Evolutionary conservation across 495 filamentous ascomycete species (phyloP), one percentile per base, ranked within the genome.

Genomic region (Xylaria curta): DNA sequence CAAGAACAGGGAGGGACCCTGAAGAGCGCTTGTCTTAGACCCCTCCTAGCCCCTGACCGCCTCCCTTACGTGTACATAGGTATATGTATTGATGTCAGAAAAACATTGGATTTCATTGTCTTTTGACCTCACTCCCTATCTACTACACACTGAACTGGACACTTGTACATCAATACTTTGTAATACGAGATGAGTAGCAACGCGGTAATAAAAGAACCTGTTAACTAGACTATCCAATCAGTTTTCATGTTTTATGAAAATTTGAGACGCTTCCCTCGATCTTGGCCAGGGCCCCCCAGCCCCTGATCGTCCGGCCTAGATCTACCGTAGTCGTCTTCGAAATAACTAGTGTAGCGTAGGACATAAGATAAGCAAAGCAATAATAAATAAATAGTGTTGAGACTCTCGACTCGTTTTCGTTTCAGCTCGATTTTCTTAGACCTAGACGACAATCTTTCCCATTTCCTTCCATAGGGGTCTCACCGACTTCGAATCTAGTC

Each of bases 391-490:
- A 67, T 56, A 54, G 49, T 36, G 49, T 56, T 49, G 36, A 49
- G 33, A 42, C 47, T 44, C 36, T 67, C 65, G 47, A 66, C 21
- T 8, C 53, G 44, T 56, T 28, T 56, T 67, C 65, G 36, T 67
- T 67, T 67, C 65, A 67, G 63, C 65, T 67, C 65, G 65, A 24
- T 56, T 28, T 66, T 21, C 31, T n/a, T 17, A n/a, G 28, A 53
- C 46, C 63, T 24, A 53, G 31, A 67, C 49, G 65, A 67, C 65
- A 67, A 54, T 67, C 47, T 54, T 67, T 67, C 36, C 49, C 49
- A 31, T 67, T 54, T 49, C 42, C 36, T 17, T 56, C 24, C 15
- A 17, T 26, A 36, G 40, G 38, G 10, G 40, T 49, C n/a, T 47
- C 62, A 47, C 62, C 24, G 38, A 63, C 60, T 24, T 44, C 21